These are phyloP conservation scores for Mortierella sp. DNA, from an alignment of 371 early-diverging fungal genomes.

Conservation along the genomic window DNA sequence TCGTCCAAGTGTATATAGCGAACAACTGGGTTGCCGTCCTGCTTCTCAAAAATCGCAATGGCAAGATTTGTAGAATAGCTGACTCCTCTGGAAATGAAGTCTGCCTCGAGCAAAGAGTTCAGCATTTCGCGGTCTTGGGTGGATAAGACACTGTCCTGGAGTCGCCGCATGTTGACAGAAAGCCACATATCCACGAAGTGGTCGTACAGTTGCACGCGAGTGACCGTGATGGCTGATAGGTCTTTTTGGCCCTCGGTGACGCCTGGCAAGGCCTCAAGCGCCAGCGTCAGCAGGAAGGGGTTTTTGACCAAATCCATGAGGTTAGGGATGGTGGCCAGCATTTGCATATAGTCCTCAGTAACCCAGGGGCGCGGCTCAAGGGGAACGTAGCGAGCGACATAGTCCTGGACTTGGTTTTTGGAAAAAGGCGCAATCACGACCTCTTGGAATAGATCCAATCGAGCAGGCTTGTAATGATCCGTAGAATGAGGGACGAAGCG, in stretches of 20 bases:
- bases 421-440: too few species aligned
- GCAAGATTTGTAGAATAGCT: conserved; percentile 9
- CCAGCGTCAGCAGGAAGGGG: conserved; percentile 6
- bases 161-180: not conserved
- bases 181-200: conserved; percentile 6
- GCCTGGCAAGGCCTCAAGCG: conserved; percentile 5
- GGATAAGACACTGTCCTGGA: not conserved
- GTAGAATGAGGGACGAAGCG: too few species aligned
- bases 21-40: conserved; percentile 10
- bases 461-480: too few species aligned
- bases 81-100: not conserved
- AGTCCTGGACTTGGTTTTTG: too few species aligned
- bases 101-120: not conserved
- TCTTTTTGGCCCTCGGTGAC: not conserved
- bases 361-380: too few species aligned
- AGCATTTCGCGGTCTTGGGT: not conserved
- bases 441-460: not conserved
- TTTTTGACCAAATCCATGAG: not conserved
- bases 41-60: conserved; percentile 9
- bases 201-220: conserved; percentile 10
- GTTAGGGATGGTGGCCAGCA: not conserved
- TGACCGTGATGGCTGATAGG: not conserved
- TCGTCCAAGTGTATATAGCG: not conserved
- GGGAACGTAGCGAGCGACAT: too few species aligned
- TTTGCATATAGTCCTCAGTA: too few species aligned